phyloP scores from a whole-genome alignment of 352 stramenopile species.

The Pythium utonaiense region DNA sequence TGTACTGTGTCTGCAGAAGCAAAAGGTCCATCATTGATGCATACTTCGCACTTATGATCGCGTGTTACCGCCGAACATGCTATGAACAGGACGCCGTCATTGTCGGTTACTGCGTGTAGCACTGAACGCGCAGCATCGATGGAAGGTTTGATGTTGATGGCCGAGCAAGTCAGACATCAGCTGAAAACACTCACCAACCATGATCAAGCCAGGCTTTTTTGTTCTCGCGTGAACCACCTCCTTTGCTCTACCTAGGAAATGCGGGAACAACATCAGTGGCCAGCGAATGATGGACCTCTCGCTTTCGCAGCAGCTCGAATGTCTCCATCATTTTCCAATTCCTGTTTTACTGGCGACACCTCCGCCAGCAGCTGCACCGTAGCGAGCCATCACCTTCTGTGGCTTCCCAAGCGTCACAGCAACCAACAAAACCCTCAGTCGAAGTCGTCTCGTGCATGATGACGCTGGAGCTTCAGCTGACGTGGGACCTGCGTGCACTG shows the following conservation, averaged over 20 bases:
- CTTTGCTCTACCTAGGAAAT: not conserved
- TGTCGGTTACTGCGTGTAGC: too few relatives aligned
- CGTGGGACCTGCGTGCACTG: conserved; percentile 14
- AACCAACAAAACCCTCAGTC: too few relatives aligned
- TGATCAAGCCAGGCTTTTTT: not conserved
- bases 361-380: not conserved
- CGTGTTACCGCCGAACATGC: not conserved
- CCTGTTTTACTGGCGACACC: not conserved
- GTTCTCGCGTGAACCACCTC: not conserved
- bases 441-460: conserved; percentile 5
- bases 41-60: not conserved
- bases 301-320: not conserved
- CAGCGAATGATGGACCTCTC: not conserved
- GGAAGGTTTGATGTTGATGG: not conserved
- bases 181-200: not conserved
- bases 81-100: not conserved
- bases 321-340: not conserved
- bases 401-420: not conserved
- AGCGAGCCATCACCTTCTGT: conserved; percentile 9
- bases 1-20: too few relatives aligned
- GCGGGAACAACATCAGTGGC: not conserved
- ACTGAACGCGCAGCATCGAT: too few relatives aligned
- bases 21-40: not conserved
- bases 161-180: not conserved
- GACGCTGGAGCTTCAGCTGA: not conserved